These are phyloP conservation scores for Talaromyces pinophilus DNA, from an alignment of 2,329 filamentous ascomycete genomes.

Conservation along the genomic window DNA sequence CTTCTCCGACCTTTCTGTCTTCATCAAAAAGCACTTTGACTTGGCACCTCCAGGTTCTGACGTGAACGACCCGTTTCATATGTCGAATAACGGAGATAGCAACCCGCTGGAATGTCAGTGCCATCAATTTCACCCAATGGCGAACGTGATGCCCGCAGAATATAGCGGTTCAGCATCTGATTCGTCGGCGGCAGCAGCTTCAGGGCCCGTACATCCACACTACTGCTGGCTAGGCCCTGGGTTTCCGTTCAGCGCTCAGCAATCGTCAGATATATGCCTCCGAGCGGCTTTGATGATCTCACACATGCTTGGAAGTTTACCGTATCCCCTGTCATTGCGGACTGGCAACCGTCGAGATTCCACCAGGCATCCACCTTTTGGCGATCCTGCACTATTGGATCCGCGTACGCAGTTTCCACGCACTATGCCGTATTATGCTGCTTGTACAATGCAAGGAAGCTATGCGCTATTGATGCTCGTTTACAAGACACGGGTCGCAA, in stretches of 20 bases:
- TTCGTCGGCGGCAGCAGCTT: constrained; percentile 36
- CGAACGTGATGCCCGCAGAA: constrained; percentile 33
- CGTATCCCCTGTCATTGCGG: constrained; percentile 37
- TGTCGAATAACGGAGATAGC: constrained; percentile 27
- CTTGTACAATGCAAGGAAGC: constrained; percentile 51
- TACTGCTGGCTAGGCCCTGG: constrained; percentile 27
- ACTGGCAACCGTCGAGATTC: constrained; percentile 23
- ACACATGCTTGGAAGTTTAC: constrained; percentile 43
- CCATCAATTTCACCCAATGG: constrained; percentile 34
- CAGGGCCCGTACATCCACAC: constrained; percentile 29
- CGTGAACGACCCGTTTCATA: constrained; percentile 25
- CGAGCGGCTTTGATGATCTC: constrained; percentile 44
- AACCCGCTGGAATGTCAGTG: constrained; percentile 37
- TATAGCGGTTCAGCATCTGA: constrained; percentile 37
- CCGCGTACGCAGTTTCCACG: constrained; percentile 35
- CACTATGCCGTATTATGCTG: constrained; percentile 51
- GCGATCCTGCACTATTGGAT: constrained; percentile 25
- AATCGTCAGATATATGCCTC: constrained; percentile 47
- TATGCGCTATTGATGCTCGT: constrained; percentile 51
- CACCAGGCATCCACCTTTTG: constrained; percentile 18
- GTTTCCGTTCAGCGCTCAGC: constrained; percentile 45
- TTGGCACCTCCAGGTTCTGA: constrained; percentile 37
- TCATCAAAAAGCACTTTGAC: constrained; percentile 50
- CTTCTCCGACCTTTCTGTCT: constrained; percentile 50
- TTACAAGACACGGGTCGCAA: constrained; percentile 43